Evolutionary conservation across 345 rosid species (phyloP).

Genomic region (Trapa incisa): DNA sequence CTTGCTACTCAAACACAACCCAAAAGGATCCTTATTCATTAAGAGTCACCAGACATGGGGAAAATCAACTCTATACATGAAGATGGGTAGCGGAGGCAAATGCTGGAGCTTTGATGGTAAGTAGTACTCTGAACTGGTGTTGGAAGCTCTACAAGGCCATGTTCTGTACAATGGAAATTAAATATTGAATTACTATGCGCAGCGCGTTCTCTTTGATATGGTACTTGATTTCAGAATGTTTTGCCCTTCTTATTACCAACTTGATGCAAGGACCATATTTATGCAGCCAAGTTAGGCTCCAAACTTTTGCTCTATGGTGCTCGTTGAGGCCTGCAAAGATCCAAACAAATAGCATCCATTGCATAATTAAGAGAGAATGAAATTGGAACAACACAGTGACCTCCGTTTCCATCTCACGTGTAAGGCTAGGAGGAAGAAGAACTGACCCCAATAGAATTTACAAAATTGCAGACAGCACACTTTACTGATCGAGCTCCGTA

Average conservation of each 20-base stretch:
- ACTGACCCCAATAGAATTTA: conserved; percentile 77
- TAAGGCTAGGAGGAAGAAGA: neutral
- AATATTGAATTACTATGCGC: neutral
- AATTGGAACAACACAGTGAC: too few relatives aligned
- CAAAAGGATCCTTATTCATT: conserved; percentile 29
- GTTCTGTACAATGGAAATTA: neutral
- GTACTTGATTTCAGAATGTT: neutral
- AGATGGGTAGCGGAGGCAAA: neutral
- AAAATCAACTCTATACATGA: conserved; percentile 35
- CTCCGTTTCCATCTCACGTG: too few relatives aligned
- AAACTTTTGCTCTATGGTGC: conserved; percentile 57
- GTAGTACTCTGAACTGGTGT: neutral
- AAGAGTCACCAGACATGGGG: conserved; percentile 13
- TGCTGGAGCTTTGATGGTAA: neutral
- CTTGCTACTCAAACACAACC: neutral
- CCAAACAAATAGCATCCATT: conserved; percentile 1
- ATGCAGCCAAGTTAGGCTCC: conserved; percentile 21
- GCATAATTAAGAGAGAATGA: too few relatives aligned
- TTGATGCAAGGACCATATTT: neutral
- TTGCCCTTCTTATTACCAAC: neutral
- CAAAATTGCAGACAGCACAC: conserved; percentile 90
- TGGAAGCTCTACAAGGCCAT: neutral
- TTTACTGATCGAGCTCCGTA: conserved; percentile 90
- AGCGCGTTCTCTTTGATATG: neutral
- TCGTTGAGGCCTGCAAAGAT: conserved; percentile 63